Percentiles rank a stretch among this genome's conserved stretches.
These are phyloP conservation scores for Sporothrix mexicana DNA, from an alignment of 2,329 filamentous ascomycete species.

Conservation along the genomic window DNA sequence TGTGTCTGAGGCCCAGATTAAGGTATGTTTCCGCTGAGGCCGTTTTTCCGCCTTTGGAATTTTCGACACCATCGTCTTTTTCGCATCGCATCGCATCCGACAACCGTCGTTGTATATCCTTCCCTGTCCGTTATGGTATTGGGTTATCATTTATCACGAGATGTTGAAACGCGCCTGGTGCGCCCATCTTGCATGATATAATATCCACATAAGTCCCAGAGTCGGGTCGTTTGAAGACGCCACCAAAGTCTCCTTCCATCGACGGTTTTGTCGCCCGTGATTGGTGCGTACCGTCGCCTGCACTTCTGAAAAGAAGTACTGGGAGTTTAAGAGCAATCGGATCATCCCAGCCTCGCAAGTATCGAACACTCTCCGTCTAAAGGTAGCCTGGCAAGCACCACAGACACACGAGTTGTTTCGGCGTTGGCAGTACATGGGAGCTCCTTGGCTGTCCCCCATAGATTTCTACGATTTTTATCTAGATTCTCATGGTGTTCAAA, in stretches of 20 bases:
- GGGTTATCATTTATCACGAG: constrained; percentile 8
- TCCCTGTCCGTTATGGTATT: constrained; percentile 33
- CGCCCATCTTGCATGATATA: constrained; percentile 26
- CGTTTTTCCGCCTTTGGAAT: constrained; percentile 68
- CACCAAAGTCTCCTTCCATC: constrained; percentile 49
- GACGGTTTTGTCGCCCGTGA: constrained; percentile 43
- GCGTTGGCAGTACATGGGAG: constrained; percentile 30
- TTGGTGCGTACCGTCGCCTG: neutral
- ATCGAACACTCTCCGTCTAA: constrained; percentile 46
- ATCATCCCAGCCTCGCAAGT: constrained; percentile 56
- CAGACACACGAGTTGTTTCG: constrained; percentile 5
- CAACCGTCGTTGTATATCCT: constrained; percentile 40
- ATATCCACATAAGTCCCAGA: constrained; percentile 30
- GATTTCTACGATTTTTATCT: neutral
- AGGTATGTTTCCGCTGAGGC: constrained; percentile 99
- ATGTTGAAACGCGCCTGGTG: constrained; percentile 28
- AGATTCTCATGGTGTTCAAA: constrained; percentile 15
- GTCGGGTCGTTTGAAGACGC: constrained; percentile 38
- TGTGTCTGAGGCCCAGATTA: constrained; percentile 96
- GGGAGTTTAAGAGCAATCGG: constrained; percentile 63
- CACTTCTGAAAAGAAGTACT: neutral
- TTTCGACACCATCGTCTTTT: constrained; percentile 61
- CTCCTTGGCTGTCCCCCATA: constrained; percentile 31
- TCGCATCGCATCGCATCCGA: constrained; percentile 38
- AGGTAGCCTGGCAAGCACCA: constrained; percentile 62